Base-by-base conservation (phyloP, 2,329 filamentous ascomycete species). In the Colletotrichum higginsianum region DNA sequence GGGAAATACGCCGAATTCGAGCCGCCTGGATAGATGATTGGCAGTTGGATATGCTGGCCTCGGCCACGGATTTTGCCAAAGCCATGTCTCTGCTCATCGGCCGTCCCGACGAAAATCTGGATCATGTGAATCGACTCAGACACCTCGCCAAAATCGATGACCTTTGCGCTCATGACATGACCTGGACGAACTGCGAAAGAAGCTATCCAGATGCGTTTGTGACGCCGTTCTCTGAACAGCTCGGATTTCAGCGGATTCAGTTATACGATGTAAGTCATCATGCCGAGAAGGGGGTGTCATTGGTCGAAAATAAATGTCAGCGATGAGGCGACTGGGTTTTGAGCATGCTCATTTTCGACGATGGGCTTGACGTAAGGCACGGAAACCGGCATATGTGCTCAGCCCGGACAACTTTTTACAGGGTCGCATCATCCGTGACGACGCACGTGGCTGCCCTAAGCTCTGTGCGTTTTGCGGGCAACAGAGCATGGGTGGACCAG, bases 391-490 rank as follows among this genome's bases (percentile, higher is more conserved):
- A 56, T 49, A 23, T n/a, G 35, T 56, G 56, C 61, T 61, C 49
- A 57, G 56, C 49, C 42, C 49, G 46, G n/a, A 16, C 35, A 23
- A 61, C 30, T 56, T 23, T 46, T 50, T 38, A 35, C 56, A 71
- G 63, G 63, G 67, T 71, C 49, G 49, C 49, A 71, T 67, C 50
- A 57, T 71, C 57, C 64, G 68, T 67, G 68, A 71, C 57, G 38
- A 52, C 38, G 57, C 68, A 71, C 68, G 64, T 71, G 57, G 65
- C 46, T 44, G 52, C 58, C 52, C 52, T 23, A 67, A 55, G 52
- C 65, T 71, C 65, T 42, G 61, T 49, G 58, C 40, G 38, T 58
- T 62, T 5, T 63, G 46, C 64, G 47, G 44, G 21, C 46, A 60
- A 57, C 50, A 57, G 47, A 42, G 42, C 46, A 38, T 42, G 46